These are phyloP conservation scores for Pseudocercospora pini-densiflorae DNA, from an alignment of 2,329 filamentous ascomycete species.

Conservation along the genomic window DNA sequence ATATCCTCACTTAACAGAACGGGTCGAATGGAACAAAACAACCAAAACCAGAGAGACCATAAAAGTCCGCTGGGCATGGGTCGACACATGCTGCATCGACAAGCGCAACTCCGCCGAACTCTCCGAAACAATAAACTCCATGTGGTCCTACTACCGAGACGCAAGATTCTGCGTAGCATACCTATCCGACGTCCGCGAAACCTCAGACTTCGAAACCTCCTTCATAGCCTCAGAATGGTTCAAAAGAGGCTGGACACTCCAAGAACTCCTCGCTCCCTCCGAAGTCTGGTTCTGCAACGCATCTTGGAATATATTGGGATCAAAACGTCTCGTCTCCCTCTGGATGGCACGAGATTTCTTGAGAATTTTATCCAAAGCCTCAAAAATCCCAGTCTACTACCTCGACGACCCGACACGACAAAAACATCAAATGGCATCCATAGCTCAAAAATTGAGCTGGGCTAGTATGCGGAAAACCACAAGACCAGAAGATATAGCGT, in stretches of 20 bases:
- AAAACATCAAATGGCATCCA: neutral
- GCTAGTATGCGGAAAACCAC: conserved; percentile 15
- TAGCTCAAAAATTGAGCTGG: conserved; percentile 22
- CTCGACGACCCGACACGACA: neutral
- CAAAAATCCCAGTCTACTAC: neutral
- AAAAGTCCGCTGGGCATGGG: conserved; percentile 11
- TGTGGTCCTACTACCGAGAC: conserved; percentile 7
- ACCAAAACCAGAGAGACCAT: neutral
- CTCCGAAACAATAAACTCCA: conserved; percentile 4
- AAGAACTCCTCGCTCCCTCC: conserved; percentile 21
- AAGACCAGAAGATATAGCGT: conserved; percentile 48
- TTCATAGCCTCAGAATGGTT: conserved; percentile 9
- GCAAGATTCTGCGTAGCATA: conserved; percentile 10
- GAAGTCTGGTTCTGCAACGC: conserved; percentile 19
- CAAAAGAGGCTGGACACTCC: conserved; percentile 22
- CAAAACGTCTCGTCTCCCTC: conserved; percentile 4
- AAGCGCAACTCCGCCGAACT: conserved; percentile 6
- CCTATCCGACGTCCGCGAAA: neutral
- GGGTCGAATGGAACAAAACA: neutral
- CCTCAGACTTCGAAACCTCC: neutral
- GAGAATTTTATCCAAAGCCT: neutral
- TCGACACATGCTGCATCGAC: conserved; percentile 13
- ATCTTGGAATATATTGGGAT: conserved; percentile 3
- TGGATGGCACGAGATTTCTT: conserved; percentile 7
- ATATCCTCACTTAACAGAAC: conserved; percentile 1